Evolutionary conservation across 1,139 yeast species (phyloP), one percentile per base, ranked within the genome.

Genomic region (Kluyveromyces sp.): DNA sequence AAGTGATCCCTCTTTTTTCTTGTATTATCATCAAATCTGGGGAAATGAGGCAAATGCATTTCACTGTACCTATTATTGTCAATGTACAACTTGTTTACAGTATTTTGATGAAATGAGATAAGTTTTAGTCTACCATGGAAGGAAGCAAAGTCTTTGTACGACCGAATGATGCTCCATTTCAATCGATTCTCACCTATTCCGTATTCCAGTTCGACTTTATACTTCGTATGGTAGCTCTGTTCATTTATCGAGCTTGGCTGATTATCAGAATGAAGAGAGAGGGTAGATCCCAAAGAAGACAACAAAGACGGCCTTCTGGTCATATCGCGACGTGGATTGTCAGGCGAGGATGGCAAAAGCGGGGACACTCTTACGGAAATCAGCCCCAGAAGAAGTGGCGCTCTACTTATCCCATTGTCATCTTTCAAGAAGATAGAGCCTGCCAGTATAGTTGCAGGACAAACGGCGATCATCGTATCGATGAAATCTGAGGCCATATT

Each of bases 101-200:
- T 54, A 46, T 47, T 53, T 47, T 46, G 55, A 45, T 59, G 79
- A 49, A 75, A 67, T 13, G 68, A 60, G 13, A 70, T 71, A 25
- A 82, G 69, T 58, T 80, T 83, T 49, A 87, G 69, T 47, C 77
- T 71, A 12, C 81, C 75, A 60, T 87, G 95, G 45, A 92, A 70
- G 36, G 72, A 73, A 30, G 75, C 66, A 39, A 94, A 70, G 51
- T 88, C 96, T 54, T 78, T 78, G 41, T 82, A 77, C 18, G 79
- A 83, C 53, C 83, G 83, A 33, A 78, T 73, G 6, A 94, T 77
- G 1, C 81, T 69, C 98, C 99, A 94, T 50, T 77, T 75, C 55
- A 88, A 69, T 46, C 92, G 68, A 45, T 83, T 78, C 3, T 79
- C 77, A 1, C 96, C 96, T 16, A 88, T 79, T 2, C 97, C 98